Base-by-base conservation (phyloP, 345 rosid species). In the Ceriops zippeliana region DNA sequence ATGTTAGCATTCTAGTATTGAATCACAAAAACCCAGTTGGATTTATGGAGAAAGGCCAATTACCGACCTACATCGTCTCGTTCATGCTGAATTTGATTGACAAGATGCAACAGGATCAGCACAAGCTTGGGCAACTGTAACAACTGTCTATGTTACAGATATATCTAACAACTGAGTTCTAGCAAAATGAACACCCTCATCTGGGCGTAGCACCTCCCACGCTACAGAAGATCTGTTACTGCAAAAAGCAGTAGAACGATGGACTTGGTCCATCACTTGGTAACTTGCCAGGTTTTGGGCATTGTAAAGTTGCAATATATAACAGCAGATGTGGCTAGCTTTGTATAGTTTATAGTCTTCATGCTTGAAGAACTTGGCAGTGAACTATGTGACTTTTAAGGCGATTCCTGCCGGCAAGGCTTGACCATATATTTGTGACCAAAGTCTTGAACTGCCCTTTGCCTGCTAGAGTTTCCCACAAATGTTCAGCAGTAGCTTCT, bases 361-460 rank as follows among this genome's bases (percentile, higher is more conserved):
- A 89, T 20, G 91, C 89, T 80, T 79, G 88, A 62, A 89, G 95
- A 75, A 83, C 87, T 80, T 89, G 91, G 74, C 95, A 86, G 69
- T 89, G 95, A 70, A 89, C 86, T 31, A 89, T 82, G 76, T 85
- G 88, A 78, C 95, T 86, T 63, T 81, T 86, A 65, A 89, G 81
- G 67, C 95, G 85, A 75, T 76, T 85, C 85, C 90, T 73, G 7
- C 95, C 87, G 0, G 88, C 88, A 10, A 89, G 70, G 71, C 85
- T 89, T 26, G 88, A 89, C 88, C 79, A 85, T n/a, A 89, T 80
- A 71, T 86, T 85, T 19, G 85, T 79, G n/a, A 89, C 80, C 77
- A 89, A 67, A 51, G 86, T 86, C 79, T 84, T 85, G 65, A 89
- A 81, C 61, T 86, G 91, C 66, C 91, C 91, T 74, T 77, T 86